Percentiles rank a stretch among this genome's conserved stretches.
These are phyloP conservation scores for Streptanthus diversifolius DNA, from an alignment of 345 rosid species.

Conservation along the genomic window DNA sequence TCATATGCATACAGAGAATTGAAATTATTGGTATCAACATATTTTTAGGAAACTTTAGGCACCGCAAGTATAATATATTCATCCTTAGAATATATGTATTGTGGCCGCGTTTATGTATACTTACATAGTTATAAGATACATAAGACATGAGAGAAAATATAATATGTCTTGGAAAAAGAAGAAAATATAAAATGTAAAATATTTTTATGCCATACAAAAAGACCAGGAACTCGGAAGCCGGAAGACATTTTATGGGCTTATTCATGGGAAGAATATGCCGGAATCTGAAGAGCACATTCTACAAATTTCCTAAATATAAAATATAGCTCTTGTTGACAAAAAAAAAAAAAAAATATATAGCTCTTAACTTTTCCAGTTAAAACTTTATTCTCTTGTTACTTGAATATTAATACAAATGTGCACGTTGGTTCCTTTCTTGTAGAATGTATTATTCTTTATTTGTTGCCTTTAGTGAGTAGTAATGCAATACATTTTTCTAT, in stretches of 20 bases:
- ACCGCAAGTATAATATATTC: not conserved
- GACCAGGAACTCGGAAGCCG: not conserved
- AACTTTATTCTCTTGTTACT: constrained; percentile 4
- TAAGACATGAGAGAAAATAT: not conserved
- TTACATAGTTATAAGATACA: not conserved
- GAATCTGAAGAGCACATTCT: constrained; percentile 23
- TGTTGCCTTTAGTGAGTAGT: not conserved
- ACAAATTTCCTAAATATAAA: not conserved
- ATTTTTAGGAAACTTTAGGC: not conserved
- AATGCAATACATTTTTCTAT: not conserved
- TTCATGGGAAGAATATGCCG: constrained; percentile 28
- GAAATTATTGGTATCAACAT: not conserved
- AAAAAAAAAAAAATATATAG: no score
- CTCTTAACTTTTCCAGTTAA: not conserved
- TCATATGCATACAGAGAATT: not conserved
- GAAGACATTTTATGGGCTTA: constrained; percentile 2
- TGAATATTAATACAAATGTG: constrained; percentile 6
- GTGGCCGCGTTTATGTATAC: constrained; percentile 16
- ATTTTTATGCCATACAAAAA: not conserved
- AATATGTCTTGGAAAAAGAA: not conserved
- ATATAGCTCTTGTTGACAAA: no score
- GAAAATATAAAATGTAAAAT: not conserved
- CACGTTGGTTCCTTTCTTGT: constrained; percentile 18
- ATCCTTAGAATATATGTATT: not conserved
- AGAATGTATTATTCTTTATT: not conserved